These are phyloP conservation scores for Fusarium xylarioides DNA, from an alignment of 2,329 filamentous ascomycete genomes.

Conservation along the genomic window DNA sequence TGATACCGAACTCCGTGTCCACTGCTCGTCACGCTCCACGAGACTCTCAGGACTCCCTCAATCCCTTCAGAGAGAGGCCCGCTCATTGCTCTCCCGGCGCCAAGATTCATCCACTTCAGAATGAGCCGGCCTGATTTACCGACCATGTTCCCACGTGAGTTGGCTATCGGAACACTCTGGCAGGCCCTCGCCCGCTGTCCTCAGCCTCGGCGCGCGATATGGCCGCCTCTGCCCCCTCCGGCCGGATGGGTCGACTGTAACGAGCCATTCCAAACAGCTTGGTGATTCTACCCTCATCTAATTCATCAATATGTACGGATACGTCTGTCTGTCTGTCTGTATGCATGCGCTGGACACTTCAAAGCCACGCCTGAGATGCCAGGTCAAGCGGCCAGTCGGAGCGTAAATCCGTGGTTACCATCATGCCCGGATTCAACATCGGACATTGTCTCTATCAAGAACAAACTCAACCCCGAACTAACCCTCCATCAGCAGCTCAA, in stretches of 20 bases:
- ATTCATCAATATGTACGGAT: neutral
- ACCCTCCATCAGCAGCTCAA: slow-evolving; percentile 21
- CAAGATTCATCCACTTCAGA: slow-evolving; percentile 23
- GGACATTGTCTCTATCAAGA: slow-evolving; percentile 24
- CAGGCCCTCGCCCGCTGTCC: neutral
- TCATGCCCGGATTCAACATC: slow-evolving; percentile 14
- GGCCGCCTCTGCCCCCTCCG: neutral
- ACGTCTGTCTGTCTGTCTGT: neutral
- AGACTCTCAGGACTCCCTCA: neutral
- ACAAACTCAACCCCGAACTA: slow-evolving; percentile 11
- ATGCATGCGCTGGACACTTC: neutral
- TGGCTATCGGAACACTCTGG: slow-evolving; percentile 19
- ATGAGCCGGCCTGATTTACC: slow-evolving; percentile 15
- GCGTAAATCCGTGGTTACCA: slow-evolving; percentile 21
- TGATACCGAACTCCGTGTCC: neutral
- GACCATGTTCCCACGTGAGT: slow-evolving; percentile 21
- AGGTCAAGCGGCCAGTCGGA: slow-evolving; percentile 15
- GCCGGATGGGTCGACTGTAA: slow-evolving; percentile 10
- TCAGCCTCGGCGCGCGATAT: slow-evolving; percentile 16
- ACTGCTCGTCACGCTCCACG: neutral
- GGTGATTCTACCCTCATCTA: neutral
- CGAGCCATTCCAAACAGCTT: slow-evolving; percentile 2
- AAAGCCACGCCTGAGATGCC: slow-evolving; percentile 13
- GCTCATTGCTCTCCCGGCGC: neutral
- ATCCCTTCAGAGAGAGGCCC: neutral